These are phyloP conservation scores for Diaporthe sp. DNA, from an alignment of 2,329 filamentous ascomycete genomes.

Conservation along the genomic window DNA sequence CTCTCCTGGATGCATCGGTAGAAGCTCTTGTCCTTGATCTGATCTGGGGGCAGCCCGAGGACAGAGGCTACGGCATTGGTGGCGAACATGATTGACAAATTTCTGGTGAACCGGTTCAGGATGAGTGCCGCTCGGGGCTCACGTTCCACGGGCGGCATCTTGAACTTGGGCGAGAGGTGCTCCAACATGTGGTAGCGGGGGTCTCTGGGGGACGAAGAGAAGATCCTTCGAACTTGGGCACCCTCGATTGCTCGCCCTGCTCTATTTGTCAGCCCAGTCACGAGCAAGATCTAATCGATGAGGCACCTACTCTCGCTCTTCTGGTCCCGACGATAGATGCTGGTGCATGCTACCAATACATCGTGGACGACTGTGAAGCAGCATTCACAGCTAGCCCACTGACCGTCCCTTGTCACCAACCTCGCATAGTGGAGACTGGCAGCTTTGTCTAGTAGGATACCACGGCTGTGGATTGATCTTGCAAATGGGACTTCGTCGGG, in stretches of 20 bases:
- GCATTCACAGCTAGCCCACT: slow-evolving; percentile 86
- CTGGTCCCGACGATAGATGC: slow-evolving; percentile 78
- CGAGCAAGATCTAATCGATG: too few species aligned
- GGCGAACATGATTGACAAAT: slow-evolving; percentile 87
- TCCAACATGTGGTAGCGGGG: slow-evolving; percentile 92
- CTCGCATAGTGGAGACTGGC: slow-evolving; percentile 86
- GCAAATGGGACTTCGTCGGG: slow-evolving; percentile 84
- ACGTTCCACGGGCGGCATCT: slow-evolving; percentile 72
- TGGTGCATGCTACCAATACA: slow-evolving; percentile 87
- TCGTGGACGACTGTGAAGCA: slow-evolving; percentile 92
- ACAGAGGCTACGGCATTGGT: slow-evolving; percentile 83
- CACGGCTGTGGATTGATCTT: slow-evolving; percentile 78
- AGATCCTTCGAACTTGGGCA: slow-evolving; percentile 82
- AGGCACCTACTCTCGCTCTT: slow-evolving; percentile 79
- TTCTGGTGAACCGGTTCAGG: slow-evolving; percentile 87
- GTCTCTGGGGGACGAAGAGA: slow-evolving; percentile 85
- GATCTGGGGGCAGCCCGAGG: slow-evolving; percentile 77
- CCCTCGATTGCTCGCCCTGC: slow-evolving; percentile 83
- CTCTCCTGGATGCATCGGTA: slow-evolving; percentile 88
- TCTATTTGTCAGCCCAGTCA: slow-evolving; percentile 12
- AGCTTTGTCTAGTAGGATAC: slow-evolving; percentile 85
- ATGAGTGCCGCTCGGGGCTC: slow-evolving; percentile 89
- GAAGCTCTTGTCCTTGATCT: slow-evolving; percentile 83
- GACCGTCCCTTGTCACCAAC: slow-evolving; percentile 76
- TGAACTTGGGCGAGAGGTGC: slow-evolving; percentile 86